Evolutionary conservation across 805 yeast genomes (phyloP), one percentile per base, ranked within the genome.

Genomic region (Candida michaelii): DNA sequence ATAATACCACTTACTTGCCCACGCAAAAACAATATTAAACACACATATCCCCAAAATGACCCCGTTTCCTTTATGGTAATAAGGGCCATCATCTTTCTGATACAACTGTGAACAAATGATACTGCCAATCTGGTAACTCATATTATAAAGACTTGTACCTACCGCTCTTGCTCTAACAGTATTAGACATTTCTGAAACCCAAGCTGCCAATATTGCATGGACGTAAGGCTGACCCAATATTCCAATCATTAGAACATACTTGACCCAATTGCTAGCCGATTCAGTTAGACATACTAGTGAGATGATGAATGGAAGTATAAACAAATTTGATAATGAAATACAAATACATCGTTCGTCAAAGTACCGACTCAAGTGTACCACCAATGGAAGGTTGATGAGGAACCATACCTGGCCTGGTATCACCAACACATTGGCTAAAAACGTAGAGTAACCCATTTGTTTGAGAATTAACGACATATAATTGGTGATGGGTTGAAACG

Each of bases 261-360:
- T 54, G 77, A 25, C 24, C 82, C 36, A 83, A 44, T 0, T 89
- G 80, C 0, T 87, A 78, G 11, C 83, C 73, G 4, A 83, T 80
- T 0, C 89, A 77, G 50, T 90, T 66, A 2, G 79, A 65, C n/a
- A 82, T 62, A 19, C 83, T 84, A 1, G 83, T 69, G 56, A 79
- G 76, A 8, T 87, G 73, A 51, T 82, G 82, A 21, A 76, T 58
- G 0, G 89, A 80, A 43, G 79, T 73, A 81, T 86, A 79, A 19
- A 77, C 65, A 19, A 79, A 82, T 45, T 74, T 63, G 37, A 82
- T 59, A 1, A 85, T 77, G 60, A 78, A 7, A 25, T 25, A 25
- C 29, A 25, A 7, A 25, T 25, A 25, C 29, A 7, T 65, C 17
- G 73, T 74, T 27, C 77, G 55, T 14, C 69, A 48, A 15, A 69